A percentile compares a stretch with the other conserved stretches of the same genome.
Conservation (phyloP, 2,329 filamentous ascomycete species). For the Fusarium sp. region DNA sequence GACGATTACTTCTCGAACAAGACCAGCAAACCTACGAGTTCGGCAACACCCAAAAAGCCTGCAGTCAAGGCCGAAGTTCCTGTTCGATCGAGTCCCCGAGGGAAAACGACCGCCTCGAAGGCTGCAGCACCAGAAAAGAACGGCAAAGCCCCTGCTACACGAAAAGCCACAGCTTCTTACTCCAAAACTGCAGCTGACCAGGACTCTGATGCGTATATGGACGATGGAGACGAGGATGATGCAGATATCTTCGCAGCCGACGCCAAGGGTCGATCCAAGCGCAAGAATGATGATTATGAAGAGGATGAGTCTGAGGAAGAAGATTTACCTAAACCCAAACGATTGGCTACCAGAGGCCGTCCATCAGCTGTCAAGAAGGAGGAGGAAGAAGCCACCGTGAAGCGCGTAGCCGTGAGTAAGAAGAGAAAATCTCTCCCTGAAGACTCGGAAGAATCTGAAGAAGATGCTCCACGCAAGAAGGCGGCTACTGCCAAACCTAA, state of each 20-base stretch:
- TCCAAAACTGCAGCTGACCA: constrained; percentile 60
- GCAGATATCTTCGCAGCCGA: constrained; percentile 88
- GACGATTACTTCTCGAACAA: constrained; percentile 69
- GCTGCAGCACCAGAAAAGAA: constrained; percentile 49
- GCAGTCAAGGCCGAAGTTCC: constrained; percentile 58
- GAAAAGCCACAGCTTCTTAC: constrained; percentile 57
- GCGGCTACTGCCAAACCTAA: constrained; percentile 70
- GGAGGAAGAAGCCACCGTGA: constrained; percentile 43
- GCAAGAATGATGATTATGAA: constrained; percentile 79
- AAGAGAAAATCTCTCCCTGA: constrained; percentile 70
- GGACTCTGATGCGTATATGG: constrained; percentile 69
- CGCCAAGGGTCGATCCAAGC: constrained; percentile 72
- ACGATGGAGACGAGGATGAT: constrained; percentile 77
- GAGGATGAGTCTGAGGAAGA: constrained; percentile 82
- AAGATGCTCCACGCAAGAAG: constrained; percentile 72
- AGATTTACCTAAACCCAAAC: constrained; percentile 70
- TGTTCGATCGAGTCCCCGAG: constrained; percentile 66
- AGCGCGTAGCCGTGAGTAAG: constrained; percentile 55
- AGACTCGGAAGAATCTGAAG: constrained; percentile 68
- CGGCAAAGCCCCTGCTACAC: constrained; percentile 53
- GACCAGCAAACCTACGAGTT: constrained; percentile 54
- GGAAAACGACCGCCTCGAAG: constrained; percentile 56
- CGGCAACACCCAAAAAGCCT: constrained; percentile 57
- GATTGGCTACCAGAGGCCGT: constrained; percentile 61
- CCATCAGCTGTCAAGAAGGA: constrained; percentile 38